Percentiles rank a stretch among this genome's conserved stretches.
Evolutionary conservation across 2,329 filamentous ascomycete genomes (phyloP).

Genomic region (Fusarium longipes): DNA sequence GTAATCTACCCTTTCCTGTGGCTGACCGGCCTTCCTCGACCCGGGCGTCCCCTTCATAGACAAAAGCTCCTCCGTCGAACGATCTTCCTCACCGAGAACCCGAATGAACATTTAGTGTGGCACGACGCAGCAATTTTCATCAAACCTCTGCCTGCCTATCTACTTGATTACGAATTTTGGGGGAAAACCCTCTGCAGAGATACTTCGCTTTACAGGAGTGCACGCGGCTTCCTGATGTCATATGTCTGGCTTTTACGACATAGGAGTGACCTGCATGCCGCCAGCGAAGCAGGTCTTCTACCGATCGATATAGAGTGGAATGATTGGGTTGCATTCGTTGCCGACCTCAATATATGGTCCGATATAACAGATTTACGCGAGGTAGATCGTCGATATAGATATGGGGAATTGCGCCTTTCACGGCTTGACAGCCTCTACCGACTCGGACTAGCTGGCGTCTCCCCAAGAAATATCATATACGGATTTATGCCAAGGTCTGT

Average conservation of each 20-base stretch:
- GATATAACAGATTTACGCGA: neutral
- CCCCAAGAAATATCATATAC: neutral
- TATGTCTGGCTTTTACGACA: neutral
- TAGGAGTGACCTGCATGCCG: neutral
- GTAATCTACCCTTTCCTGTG: neutral
- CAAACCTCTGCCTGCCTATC: neutral
- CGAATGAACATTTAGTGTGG: neutral
- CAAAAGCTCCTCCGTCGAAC: neutral
- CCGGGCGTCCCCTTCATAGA: neutral
- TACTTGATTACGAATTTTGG: neutral
- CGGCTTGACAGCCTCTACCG: slow-evolving; percentile 24
- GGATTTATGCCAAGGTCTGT: neutral
- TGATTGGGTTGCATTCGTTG: slow-evolving; percentile 7
- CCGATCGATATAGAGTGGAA: neutral
- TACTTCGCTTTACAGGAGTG: neutral
- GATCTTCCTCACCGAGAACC: neutral
- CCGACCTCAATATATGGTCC: neutral
- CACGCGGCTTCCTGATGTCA: neutral
- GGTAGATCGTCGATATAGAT: slow-evolving; percentile 6
- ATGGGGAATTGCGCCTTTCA: slow-evolving; percentile 25
- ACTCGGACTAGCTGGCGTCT: neutral
- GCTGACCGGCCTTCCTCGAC: neutral
- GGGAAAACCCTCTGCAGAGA: neutral
- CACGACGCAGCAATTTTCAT: neutral
- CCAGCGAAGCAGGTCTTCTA: neutral